Evolutionary conservation across 192 early-diverging fungal genomes (phyloP).

Genomic region (Mortierella claussenii): DNA sequence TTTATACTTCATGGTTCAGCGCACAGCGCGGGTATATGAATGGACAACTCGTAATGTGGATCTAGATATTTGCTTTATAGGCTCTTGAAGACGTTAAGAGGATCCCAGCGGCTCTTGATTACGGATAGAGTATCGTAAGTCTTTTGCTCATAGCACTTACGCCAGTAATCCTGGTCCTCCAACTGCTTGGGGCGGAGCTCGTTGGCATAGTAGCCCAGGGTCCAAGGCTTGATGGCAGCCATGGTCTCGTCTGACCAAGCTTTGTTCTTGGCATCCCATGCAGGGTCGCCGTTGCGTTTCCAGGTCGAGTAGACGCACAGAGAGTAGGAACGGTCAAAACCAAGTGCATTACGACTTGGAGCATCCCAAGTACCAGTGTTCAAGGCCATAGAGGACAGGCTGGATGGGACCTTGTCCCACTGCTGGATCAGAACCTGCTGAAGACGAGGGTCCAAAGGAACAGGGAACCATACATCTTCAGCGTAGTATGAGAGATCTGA

Average conservation of each 20-base stretch:
- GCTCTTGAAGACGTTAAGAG: constrained; percentile 52
- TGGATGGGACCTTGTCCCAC: constrained; percentile 52
- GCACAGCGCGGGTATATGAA: no score
- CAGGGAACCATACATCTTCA: constrained; percentile 48
- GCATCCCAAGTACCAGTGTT: constrained; percentile 54
- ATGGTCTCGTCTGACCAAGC: constrained; percentile 51
- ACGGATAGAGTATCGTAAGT: constrained; percentile 40
- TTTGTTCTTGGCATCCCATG: constrained; percentile 44
- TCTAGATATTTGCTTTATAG: no score
- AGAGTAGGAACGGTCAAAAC: constrained; percentile 44
- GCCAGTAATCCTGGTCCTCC: constrained; percentile 39
- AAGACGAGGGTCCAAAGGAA: constrained; percentile 32
- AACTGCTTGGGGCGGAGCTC: constrained; percentile 50
- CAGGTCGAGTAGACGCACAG: constrained; percentile 50
- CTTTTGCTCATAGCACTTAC: constrained; percentile 52
- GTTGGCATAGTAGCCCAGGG: constrained; percentile 49
- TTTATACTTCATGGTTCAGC: no score
- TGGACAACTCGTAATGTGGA: no score
- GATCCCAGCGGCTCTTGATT: constrained; percentile 52
- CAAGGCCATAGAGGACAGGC: constrained; percentile 44
- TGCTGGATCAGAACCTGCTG: constrained; percentile 38
- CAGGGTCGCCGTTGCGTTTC: constrained; percentile 47
- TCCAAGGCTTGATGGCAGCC: constrained; percentile 45
- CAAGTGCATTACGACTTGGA: constrained; percentile 32
- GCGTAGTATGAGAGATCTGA: constrained; percentile 45